A percentile compares a stretch with the other conserved stretches of the same genome.
These are phyloP conservation scores for Cronartium quercuum DNA, from an alignment of 1,284 basidiomycete species.

Conservation along the genomic window DNA sequence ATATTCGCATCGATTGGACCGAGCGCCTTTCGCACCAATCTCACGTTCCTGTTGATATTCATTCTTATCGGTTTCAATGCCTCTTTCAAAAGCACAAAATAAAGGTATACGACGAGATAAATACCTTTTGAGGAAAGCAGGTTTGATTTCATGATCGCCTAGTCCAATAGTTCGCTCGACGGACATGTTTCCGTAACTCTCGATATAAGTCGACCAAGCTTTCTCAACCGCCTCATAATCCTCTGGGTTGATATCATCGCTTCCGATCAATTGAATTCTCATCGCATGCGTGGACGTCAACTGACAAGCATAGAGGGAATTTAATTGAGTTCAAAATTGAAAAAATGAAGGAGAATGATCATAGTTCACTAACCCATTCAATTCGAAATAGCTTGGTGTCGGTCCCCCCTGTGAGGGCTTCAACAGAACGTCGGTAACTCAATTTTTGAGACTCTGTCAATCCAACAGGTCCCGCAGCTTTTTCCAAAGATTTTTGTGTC, in stretches of 20 bases:
- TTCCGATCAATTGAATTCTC: conserved; percentile 46
- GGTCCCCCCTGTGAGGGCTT: conserved; percentile 39
- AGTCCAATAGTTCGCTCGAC: conserved; percentile 42
- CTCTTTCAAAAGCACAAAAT: neutral
- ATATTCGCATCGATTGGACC: conserved; percentile 16
- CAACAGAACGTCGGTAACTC: conserved; percentile 24
- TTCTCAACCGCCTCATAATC: conserved; percentile 43
- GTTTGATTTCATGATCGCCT: conserved; percentile 21
- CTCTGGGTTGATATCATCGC: conserved; percentile 45
- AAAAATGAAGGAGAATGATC: neutral
- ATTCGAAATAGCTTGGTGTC: conserved; percentile 48
- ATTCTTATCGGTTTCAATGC: conserved; percentile 6
- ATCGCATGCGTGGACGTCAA: conserved; percentile 30
- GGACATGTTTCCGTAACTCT: conserved; percentile 41
- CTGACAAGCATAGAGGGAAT: neutral
- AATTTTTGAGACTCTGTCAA: conserved; percentile 33
- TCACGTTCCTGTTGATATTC: neutral
- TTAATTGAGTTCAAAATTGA: neutral
- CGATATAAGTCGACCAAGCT: conserved; percentile 46
- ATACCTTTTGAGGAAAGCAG: conserved; percentile 39
- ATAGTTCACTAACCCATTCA: conserved; percentile 43
- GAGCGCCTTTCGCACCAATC: conserved; percentile 40
- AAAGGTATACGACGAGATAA: conserved; percentile 1
- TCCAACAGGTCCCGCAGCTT: neutral
- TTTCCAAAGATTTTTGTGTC: conserved; percentile 15